Conservation (phyloP, 768 basidiomycete genomes). For the Mrakia blollopis region DNA sequence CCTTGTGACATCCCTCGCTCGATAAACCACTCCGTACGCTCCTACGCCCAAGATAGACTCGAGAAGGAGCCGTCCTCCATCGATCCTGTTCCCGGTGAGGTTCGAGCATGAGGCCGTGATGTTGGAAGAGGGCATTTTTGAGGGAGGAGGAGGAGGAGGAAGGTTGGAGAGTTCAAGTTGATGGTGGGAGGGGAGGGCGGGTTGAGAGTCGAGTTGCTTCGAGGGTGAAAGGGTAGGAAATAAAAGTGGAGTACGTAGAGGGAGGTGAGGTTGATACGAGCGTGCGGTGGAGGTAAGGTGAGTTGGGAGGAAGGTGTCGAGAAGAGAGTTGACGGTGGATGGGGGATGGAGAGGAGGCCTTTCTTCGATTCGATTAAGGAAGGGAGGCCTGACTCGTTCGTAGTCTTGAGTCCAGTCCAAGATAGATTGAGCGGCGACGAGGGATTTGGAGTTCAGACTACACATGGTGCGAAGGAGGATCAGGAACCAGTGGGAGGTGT, state of each 20-base stretch:
- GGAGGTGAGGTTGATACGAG: background rate
- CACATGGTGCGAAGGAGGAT: background rate
- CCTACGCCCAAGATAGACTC: slow-evolving; percentile 83
- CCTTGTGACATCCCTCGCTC: slow-evolving; percentile 58
- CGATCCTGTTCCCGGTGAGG: slow-evolving; percentile 68
- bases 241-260: background rate
- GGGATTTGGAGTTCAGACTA: background rate
- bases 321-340: background rate
- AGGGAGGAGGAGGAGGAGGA: background rate
- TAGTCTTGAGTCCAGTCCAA: background rate
- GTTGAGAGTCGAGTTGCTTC: background rate
- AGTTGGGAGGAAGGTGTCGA: background rate
- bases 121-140: slow-evolving; percentile 20
- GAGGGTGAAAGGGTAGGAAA: background rate
- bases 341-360: background rate
- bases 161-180: background rate
- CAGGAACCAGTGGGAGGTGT: background rate
- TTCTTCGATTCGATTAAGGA: background rate
- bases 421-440: background rate
- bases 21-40: slow-evolving; percentile 93
- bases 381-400: background rate
- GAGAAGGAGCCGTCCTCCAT: slow-evolving; percentile 73
- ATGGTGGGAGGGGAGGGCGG: background rate
- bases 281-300: too few species aligned
- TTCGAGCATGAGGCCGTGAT: slow-evolving; percentile 34